A percentile compares a stretch with the other conserved stretches of the same genome.
Evolutionary conservation across 2,329 filamentous ascomycete genomes (phyloP).

Genomic region (Sordariomycetes sp.): DNA sequence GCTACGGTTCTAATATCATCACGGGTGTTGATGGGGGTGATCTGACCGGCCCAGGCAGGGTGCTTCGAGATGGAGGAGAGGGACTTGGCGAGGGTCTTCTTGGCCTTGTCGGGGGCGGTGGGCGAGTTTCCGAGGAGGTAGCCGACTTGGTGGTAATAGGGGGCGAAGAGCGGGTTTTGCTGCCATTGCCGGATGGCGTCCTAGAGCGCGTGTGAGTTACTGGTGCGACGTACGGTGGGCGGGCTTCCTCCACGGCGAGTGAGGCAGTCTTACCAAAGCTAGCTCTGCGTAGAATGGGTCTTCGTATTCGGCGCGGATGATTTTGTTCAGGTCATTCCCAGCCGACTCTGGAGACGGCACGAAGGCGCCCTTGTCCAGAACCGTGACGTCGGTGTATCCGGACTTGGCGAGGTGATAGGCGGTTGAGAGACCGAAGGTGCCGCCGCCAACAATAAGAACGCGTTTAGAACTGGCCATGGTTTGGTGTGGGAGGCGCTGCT

Average conservation of each 20-base stretch:
- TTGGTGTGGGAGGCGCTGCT: background rate
- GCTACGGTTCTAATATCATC: background rate
- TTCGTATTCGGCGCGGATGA: slow-evolving; percentile 24
- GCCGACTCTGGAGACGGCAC: slow-evolving; percentile 9
- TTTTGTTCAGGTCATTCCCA: slow-evolving; percentile 23
- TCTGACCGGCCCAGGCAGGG: slow-evolving; percentile 26
- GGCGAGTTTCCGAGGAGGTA: slow-evolving; percentile 36
- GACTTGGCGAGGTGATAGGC: slow-evolving; percentile 17
- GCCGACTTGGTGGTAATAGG: slow-evolving; percentile 31
- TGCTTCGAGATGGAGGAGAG: slow-evolving; percentile 19
- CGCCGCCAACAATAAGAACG: slow-evolving; percentile 5
- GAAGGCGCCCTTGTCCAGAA: slow-evolving; percentile 7
- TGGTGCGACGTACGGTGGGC: background rate
- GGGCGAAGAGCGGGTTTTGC: slow-evolving; percentile 12
- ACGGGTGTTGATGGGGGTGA: background rate
- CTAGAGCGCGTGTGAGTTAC: background rate
- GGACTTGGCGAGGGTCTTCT: slow-evolving; percentile 27
- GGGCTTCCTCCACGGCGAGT: background rate
- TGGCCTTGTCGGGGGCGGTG: slow-evolving; percentile 33
- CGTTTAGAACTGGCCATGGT: background rate
- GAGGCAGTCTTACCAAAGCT: slow-evolving; percentile 11
- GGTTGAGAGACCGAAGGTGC: slow-evolving; percentile 23
- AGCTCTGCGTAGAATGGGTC: slow-evolving; percentile 17
- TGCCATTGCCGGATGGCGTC: background rate
- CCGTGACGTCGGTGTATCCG: slow-evolving; percentile 9